Base-by-base conservation (phyloP, 169 alveolate genomes). In the Ichthyophthirius multifiliis region DNA sequence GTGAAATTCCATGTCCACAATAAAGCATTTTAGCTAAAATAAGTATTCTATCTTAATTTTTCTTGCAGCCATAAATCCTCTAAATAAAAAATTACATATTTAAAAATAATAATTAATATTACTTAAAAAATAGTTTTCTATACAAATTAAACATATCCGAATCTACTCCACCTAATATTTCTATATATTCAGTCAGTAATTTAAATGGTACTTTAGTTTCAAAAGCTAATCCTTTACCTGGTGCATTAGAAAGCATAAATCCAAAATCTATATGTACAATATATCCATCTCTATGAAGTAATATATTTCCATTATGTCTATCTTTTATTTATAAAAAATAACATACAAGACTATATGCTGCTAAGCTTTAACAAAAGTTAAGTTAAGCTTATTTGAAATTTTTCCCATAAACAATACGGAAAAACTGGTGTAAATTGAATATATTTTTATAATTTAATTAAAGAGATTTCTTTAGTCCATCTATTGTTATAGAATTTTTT, bases 201-300 rank as follows among this genome's bases (percentile, higher is more conserved):
- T 95, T 95, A 76, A 95, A 93, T 9, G 98, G 97, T 6, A 95
- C 97, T 74, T 79, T 87, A 46, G 77, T 86, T 71, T 93, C 96
- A 73, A 93, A 84, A 65, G 84, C 90, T 15, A 85, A 78, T 37
- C 93, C 93, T 45, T 88, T 83, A 0, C 84, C 45, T 16, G 96
- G 96, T 0, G 95, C 90, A 76, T 86, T 88, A 1, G 90, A 76
- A 43, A 93, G 75, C 44, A 93, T 74, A 74, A 93, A 93, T 23
- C 96, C 96, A 87, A 90, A 93, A 78, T 93, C 96, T 1, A 93
- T 93, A 75, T 93, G 96, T 32, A 90, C 85, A 31, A 93, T 76
- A 79, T 90, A 91, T 31, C 96, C 96, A 30, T 89, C 78, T 79
- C 71, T 67, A 86, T 90, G 75, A 75, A 81, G 82, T 74, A 90